Conservation (phyloP, 2,329 filamentous ascomycete species). For the Knufia petricola region DNA sequence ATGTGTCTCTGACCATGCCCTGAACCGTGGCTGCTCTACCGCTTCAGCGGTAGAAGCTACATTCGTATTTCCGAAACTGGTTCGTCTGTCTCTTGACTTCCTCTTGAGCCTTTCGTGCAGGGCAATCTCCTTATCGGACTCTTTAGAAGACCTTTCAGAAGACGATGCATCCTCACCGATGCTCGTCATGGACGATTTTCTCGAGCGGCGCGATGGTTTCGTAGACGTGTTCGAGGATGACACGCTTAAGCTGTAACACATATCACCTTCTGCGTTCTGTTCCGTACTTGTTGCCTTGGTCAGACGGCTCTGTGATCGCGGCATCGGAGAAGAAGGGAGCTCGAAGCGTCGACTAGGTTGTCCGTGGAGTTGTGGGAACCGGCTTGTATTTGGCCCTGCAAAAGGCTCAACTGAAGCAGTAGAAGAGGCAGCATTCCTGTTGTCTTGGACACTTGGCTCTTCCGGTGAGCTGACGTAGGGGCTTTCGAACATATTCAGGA, state of each 20-base stretch:
- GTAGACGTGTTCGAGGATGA: slow-evolving; percentile 5
- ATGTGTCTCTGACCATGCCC: not conserved
- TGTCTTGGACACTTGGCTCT: not conserved
- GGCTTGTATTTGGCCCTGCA: not conserved
- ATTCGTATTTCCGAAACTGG: not conserved
- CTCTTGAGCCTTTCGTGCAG: slow-evolving; percentile 7
- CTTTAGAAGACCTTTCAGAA: slow-evolving; percentile 4
- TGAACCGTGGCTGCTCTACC: not conserved
- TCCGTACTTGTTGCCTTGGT: not conserved
- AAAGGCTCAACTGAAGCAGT: not conserved
- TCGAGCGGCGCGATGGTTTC: not conserved
- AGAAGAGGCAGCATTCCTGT: not conserved
- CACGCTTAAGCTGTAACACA: slow-evolving; percentile 1
- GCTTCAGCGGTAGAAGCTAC: not conserved
- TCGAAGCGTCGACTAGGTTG: not conserved
- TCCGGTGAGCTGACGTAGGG: not conserved
- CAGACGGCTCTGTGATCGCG: not conserved
- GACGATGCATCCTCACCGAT: slow-evolving; percentile 1
- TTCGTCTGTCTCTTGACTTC: not conserved
- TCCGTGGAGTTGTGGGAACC: not conserved
- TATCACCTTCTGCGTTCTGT: not conserved
- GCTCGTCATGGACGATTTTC: slow-evolving; percentile 5
- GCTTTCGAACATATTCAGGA: slow-evolving; percentile 8
- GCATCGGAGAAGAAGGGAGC: not conserved
- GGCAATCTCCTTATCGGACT: slow-evolving; percentile 5